Conservation (phyloP, 495 filamentous ascomycete genomes). For the Durotheca rogersii region DNA sequence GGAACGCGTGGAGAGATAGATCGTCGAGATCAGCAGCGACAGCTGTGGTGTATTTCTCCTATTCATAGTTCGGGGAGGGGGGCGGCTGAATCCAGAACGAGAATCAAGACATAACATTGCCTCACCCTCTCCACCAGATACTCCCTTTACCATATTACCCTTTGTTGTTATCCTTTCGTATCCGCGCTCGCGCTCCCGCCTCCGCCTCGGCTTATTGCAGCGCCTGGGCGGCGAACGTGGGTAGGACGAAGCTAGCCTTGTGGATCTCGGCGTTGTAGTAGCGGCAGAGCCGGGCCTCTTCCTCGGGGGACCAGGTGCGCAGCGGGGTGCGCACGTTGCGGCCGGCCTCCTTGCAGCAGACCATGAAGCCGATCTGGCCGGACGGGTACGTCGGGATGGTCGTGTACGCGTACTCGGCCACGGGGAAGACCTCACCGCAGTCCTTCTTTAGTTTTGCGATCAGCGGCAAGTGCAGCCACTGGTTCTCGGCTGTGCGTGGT, state of each 20-base stretch:
- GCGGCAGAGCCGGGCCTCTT: conserved; percentile 85
- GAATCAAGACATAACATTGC: too few species aligned
- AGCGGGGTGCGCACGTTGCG: conserved; percentile 82
- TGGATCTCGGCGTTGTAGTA: conserved; percentile 98
- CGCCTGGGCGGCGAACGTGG: conserved; percentile 85
- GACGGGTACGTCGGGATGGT: conserved; percentile 99
- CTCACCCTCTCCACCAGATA: neutral
- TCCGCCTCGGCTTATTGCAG: conserved; percentile 50
- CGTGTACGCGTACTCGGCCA: conserved; percentile 97
- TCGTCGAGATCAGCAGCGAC: too few species aligned
- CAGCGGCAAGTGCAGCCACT: conserved; percentile 93
- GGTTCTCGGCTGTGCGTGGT: conserved; percentile 84
- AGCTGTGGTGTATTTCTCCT: too few species aligned
- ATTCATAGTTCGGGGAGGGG: too few species aligned
- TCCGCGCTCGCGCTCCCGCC: neutral
- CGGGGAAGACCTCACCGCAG: conserved; percentile 96
- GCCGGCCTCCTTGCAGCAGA: conserved; percentile 90
- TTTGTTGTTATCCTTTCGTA: too few species aligned
- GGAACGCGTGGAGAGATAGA: too few species aligned
- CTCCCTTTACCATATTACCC: neutral
- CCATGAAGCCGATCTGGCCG: conserved; percentile 99
- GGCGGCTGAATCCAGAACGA: too few species aligned
- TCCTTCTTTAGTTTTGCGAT: conserved; percentile 91
- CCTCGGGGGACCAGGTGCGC: conserved; percentile 74
- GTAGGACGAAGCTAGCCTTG: conserved; percentile 87